These are phyloP conservation scores for Paraphoma sp. DNA, from an alignment of 2,329 filamentous ascomycete species.

Conservation along the genomic window DNA sequence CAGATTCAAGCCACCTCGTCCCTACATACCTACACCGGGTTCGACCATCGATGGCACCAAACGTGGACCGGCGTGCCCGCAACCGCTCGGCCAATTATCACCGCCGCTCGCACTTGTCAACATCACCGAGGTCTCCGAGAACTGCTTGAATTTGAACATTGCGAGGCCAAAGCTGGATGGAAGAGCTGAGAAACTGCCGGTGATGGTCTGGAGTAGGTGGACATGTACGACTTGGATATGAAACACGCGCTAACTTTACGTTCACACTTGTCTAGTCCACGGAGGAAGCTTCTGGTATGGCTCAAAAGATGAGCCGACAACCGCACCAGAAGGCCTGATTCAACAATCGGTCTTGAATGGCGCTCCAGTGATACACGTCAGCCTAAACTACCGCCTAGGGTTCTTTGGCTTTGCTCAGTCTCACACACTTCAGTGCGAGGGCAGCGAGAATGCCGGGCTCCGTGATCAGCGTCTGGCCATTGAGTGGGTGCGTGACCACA, in stretches of 20 bases:
- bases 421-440: slow-evolving; percentile 37
- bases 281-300: slow-evolving; percentile 46
- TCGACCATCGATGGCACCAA: slow-evolving; percentile 48
- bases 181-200: slow-evolving; percentile 54
- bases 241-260: no score
- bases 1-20: slow-evolving; percentile 56
- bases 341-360: slow-evolving; percentile 55
- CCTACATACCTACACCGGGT: slow-evolving; percentile 41
- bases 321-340: slow-evolving; percentile 55
- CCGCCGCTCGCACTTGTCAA: slow-evolving; percentile 40
- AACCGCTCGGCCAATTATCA: slow-evolving; percentile 41
- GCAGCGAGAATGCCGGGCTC: slow-evolving; percentile 47
- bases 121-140: slow-evolving; percentile 54
- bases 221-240: slow-evolving; percentile 47
- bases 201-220: slow-evolving; percentile 62
- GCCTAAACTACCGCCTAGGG: slow-evolving; percentile 47
- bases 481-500: slow-evolving; percentile 50
- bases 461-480: slow-evolving; percentile 49
- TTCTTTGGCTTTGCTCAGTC: slow-evolving; percentile 50
- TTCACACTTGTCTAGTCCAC: slow-evolving; percentile 20
- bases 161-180: slow-evolving; percentile 57
- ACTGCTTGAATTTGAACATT: slow-evolving; percentile 68
- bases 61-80: slow-evolving; percentile 56
- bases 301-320: slow-evolving; percentile 43
- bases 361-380: slow-evolving; percentile 45